Evolutionary conservation across 345 rosid species (phyloP).

Genomic region (Rhodomyrtus tomentosa): DNA sequence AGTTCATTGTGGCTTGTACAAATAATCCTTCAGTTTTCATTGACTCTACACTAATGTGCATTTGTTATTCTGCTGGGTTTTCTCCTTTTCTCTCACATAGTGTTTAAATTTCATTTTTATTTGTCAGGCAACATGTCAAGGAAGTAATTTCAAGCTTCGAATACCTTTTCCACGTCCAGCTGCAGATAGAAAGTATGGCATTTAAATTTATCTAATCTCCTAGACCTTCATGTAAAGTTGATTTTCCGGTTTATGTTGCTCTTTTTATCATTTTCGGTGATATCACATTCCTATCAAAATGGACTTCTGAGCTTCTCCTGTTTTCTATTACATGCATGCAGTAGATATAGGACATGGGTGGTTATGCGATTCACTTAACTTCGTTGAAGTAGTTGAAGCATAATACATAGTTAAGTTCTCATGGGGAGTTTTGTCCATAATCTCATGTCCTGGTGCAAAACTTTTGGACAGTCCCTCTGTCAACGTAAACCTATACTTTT

Average conservation of each 20-base stretch:
- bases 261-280: background rate
- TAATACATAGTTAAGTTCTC: background rate
- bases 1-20: background rate
- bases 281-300: background rate
- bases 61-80: background rate
- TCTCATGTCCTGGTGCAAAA: background rate
- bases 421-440: background rate
- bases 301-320: background rate
- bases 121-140: background rate
- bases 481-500: background rate
- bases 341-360: background rate
- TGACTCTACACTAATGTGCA: background rate
- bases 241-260: background rate
- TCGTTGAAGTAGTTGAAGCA: background rate
- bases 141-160: background rate
- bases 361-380: background rate
- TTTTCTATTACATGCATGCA: background rate
- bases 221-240: background rate
- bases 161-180: background rate
- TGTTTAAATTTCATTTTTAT: background rate
- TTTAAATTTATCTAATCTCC: background rate
- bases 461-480: background rate
- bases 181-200: background rate
- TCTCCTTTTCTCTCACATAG: background rate
- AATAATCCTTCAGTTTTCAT: background rate